Evolutionary conservation across 805 yeast species (phyloP).

Genomic region (Kregervanrija delftensis): DNA sequence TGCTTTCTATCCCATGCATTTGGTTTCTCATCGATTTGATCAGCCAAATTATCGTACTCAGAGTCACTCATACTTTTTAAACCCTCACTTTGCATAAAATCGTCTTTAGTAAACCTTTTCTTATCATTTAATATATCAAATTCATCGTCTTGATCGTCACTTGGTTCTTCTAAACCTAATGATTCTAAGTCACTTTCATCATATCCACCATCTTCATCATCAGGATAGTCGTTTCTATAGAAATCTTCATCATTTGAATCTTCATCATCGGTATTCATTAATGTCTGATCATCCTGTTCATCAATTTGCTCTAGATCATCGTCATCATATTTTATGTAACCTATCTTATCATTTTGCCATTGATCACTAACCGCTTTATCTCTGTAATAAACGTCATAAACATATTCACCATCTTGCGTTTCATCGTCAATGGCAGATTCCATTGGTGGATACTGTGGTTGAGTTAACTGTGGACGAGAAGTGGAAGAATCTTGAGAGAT

Average conservation of each 20-base stretch:
- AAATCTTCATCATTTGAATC: slow-evolving; percentile 90
- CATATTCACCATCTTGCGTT: slow-evolving; percentile 49
- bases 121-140: slow-evolving; percentile 29
- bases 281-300: slow-evolving; percentile 32
- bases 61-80: slow-evolving; percentile 15
- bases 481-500: slow-evolving; percentile 13
- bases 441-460: background rate
- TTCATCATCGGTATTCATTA: slow-evolving; percentile 53
- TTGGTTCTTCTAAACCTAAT: slow-evolving; percentile 23
- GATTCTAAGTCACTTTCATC: slow-evolving; percentile 24
- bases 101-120: slow-evolving; percentile 23
- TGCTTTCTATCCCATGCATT: slow-evolving; percentile 7
- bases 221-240: slow-evolving; percentile 91
- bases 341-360: slow-evolving; percentile 34
- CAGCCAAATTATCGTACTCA: slow-evolving; percentile 30
- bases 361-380: slow-evolving; percentile 44
- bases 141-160: slow-evolving; percentile 33
- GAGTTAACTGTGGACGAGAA: slow-evolving; percentile 11
- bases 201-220: slow-evolving; percentile 71
- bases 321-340: slow-evolving; percentile 49
- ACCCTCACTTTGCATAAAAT: slow-evolving; percentile 24
- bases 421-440: slow-evolving; percentile 12
- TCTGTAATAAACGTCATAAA: slow-evolving; percentile 81
- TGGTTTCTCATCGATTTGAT: slow-evolving; percentile 11
- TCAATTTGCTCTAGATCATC: slow-evolving; percentile 34